Evolutionary conservation across 768 basidiomycete species (phyloP).

Genomic region (Tylopilus rubrobrunneus): DNA sequence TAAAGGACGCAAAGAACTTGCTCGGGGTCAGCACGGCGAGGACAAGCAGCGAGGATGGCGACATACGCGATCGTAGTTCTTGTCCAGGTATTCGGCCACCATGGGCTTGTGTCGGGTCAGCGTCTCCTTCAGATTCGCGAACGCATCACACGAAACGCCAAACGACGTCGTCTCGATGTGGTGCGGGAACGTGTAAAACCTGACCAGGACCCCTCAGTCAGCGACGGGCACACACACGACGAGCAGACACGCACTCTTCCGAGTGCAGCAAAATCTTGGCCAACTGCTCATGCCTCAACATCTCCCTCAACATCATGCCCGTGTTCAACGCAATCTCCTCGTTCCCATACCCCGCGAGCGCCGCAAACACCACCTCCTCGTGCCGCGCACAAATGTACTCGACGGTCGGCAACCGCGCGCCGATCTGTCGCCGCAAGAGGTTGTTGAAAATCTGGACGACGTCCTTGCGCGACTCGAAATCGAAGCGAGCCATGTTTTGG

Average conservation of each 20-base stretch:
- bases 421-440: slow-evolving; percentile 86
- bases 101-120: slow-evolving; percentile 96
- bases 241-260: slow-evolving; percentile 63
- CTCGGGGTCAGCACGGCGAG: neutral
- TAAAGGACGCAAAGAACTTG: slow-evolving; percentile 95
- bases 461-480: slow-evolving; percentile 90
- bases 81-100: slow-evolving; percentile 96
- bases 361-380: slow-evolving; percentile 74
- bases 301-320: slow-evolving; percentile 96
- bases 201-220: slow-evolving; percentile 30
- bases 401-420: slow-evolving; percentile 91
- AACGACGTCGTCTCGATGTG: slow-evolving; percentile 98
- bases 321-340: slow-evolving; percentile 97
- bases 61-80: slow-evolving; percentile 91
- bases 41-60: neutral
- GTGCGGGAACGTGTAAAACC: slow-evolving; percentile 94
- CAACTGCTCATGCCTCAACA: slow-evolving; percentile 89
- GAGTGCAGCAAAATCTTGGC: slow-evolving; percentile 88
- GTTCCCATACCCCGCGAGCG: slow-evolving; percentile 89
- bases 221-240: neutral
- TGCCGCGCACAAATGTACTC: slow-evolving; percentile 83
- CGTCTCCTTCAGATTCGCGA: slow-evolving; percentile 96
- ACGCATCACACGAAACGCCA: slow-evolving; percentile 97
- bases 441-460: slow-evolving; percentile 88
- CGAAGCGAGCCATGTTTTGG: slow-evolving; percentile 77